These are phyloP conservation scores for Oryza officinalis DNA, from an alignment of 176 grass and related monocot genomes.

Conservation along the genomic window DNA sequence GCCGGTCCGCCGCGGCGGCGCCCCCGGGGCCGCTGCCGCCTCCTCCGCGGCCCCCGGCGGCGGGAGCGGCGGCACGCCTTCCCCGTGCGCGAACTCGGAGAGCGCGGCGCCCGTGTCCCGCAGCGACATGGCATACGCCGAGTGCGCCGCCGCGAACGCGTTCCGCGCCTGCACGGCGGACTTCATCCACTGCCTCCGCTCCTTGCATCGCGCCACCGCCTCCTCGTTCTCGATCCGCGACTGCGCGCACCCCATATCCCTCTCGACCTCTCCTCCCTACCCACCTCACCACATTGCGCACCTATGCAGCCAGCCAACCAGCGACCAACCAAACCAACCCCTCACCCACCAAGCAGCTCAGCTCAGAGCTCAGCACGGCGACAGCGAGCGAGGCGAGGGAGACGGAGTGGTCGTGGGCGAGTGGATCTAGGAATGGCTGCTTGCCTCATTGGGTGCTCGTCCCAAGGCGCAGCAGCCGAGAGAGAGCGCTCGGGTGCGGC, in stretches of 20 bases:
- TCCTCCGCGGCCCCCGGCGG: background rate
- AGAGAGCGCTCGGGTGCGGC: background rate
- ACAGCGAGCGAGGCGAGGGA: background rate
- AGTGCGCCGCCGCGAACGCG: conserved; percentile 86
- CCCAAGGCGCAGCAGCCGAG: conserved; percentile 38
- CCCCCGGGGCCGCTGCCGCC: background rate
- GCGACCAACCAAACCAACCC: background rate
- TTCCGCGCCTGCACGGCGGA: conserved; percentile 67
- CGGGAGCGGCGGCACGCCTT: conserved; percentile 45
- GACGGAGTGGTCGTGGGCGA: conserved; percentile 18
- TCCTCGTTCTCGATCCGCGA: conserved; percentile 97
- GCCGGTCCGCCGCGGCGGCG: background rate
- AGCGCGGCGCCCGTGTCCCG: conserved; percentile 83
- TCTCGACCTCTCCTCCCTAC: background rate
- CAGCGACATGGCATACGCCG: conserved; percentile 68
- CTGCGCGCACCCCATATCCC: conserved; percentile 85
- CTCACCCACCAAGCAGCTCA: background rate
- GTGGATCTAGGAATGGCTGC: conserved; percentile 41
- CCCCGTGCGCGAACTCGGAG: conserved; percentile 81
- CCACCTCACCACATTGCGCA: conserved; percentile 45
- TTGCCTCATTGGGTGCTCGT: conserved; percentile 14
- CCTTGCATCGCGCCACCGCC: conserved; percentile 85
- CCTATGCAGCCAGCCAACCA: background rate
- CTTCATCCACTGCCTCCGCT: conserved; percentile 81
- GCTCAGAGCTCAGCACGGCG: background rate